phyloP scores from a whole-genome alignment of 2,329 filamentous ascomycete genomes.

The Epichloe sylvatica region DNA sequence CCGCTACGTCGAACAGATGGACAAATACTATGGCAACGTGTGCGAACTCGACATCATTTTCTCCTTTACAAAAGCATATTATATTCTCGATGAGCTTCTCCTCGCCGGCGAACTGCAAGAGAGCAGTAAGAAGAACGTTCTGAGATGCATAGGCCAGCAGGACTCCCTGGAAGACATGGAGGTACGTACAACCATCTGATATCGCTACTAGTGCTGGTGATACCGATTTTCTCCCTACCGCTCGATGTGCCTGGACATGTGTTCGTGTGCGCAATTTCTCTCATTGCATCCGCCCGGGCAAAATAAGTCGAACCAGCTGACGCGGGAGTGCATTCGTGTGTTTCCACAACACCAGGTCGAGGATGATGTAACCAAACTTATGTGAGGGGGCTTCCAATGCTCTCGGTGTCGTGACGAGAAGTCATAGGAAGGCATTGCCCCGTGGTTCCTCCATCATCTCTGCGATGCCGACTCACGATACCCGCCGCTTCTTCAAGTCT shows the following conservation, averaged over 20 bases:
- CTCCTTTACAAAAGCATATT: conserved; percentile 99
- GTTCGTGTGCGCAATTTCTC: background rate
- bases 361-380: conserved; percentile 82
- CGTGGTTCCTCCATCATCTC: background rate
- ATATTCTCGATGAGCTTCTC: conserved; percentile 92
- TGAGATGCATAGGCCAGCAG: conserved; percentile 91
- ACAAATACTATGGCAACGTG: conserved; percentile 99
- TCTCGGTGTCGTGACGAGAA: background rate
- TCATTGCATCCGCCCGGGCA: conserved; percentile 6
- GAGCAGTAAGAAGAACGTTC: conserved; percentile 97
- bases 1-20: conserved; percentile 99
- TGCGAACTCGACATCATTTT: conserved; percentile 99
- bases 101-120: conserved; percentile 95
- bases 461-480: conserved; percentile 1
- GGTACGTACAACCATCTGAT: conserved; percentile 47
- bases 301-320: conserved; percentile 14
- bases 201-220: conserved; percentile 6
- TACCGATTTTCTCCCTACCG: background rate
- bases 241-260: background rate
- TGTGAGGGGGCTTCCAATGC: conserved; percentile 36
- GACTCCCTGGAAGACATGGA: conserved; percentile 98
- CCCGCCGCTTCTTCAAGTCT: background rate
- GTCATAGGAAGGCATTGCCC: background rate
- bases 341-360: conserved; percentile 46
- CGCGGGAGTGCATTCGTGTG: conserved; percentile 22